Evolutionary conservation across 2,329 filamentous ascomycete genomes (phyloP), one percentile per base, ranked within the genome.

Genomic region (Cladophialophora immunda): DNA sequence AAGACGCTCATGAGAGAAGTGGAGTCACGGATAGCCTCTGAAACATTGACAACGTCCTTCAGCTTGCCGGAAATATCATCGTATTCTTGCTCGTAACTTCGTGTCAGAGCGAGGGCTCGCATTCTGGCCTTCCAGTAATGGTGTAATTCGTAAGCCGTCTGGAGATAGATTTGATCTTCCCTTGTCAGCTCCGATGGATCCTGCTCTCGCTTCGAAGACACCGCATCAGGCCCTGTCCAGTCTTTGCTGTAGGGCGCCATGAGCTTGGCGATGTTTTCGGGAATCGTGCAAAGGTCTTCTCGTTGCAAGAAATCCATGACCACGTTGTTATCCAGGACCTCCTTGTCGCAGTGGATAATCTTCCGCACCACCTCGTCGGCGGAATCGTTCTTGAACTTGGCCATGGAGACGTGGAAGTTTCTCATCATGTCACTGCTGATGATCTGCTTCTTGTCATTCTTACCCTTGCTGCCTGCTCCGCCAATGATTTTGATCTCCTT

Each of bases 51-150:
- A n/a, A 99, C 89, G 68, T 95, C 89, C 71, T 90, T 90, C 67
- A 98, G 87, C 81, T 95, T 97, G 50, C 86, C 84, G 11, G 91
- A 93, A 53, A 98, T 90, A 75, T 98, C 92, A 71, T 97, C 94
- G 76, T 98, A 99, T 73, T 99, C 95, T 4, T 82, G 68, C 79
- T 98, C 94, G 74, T 87, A 97, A 59, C 87, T 94, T 74, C 90
- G 89, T 4, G 93, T 97, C 71, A 98, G 82, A 2, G 90, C 86
- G 72, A 99, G 85, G 41, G 95, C 95, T 73, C 95, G 88, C 90
- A 98, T 98, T 78, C 95, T 90, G 68, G 92, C 93, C 85, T 97
- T 97, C 95, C 95, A 99, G 82, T 99, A 99, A 78, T 97, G 94
- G 73, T 97, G 93, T 71, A 98, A 83, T 78, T 99, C 95, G 75